A percentile compares a stretch with the other conserved stretches of the same genome.
phyloP scores from a whole-genome alignment of 371 early-diverging fungal species.

The Mortierella sp. region DNA sequence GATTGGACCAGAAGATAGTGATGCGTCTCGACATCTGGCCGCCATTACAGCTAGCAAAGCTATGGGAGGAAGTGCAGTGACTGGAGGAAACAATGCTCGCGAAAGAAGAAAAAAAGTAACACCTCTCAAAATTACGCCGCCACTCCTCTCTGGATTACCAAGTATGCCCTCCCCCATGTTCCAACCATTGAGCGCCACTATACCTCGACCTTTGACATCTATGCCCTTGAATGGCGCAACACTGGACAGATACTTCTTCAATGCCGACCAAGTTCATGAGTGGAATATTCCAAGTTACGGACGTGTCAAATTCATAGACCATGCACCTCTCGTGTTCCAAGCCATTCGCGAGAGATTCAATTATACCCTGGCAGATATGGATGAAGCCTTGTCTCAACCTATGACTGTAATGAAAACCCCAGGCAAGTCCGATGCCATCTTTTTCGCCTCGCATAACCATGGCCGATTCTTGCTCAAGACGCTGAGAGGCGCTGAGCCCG shows the following conservation, averaged over 20 bases:
- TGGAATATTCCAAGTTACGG: constrained; percentile 69
- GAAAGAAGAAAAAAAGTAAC: constrained; percentile 22
- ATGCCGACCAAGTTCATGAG: constrained; percentile 60
- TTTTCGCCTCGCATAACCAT: constrained; percentile 62
- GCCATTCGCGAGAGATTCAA: constrained; percentile 62
- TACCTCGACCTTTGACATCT: constrained; percentile 20
- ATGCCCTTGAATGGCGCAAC: neutral
- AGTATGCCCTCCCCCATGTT: constrained; percentile 48
- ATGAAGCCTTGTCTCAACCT: constrained; percentile 56
- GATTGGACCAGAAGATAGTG: constrained; percentile 7
- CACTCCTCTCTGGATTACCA: constrained; percentile 19
- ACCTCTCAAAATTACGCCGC: constrained; percentile 39
- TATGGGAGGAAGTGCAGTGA: neutral
- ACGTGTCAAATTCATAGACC: constrained; percentile 63
- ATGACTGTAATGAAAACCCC: constrained; percentile 59
- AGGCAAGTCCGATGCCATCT: constrained; percentile 69
- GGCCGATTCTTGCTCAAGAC: constrained; percentile 69
- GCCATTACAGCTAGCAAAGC: constrained; percentile 1
- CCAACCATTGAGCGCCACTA: constrained; percentile 28
- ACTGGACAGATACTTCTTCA: constrained; percentile 58
- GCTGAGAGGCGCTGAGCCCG: constrained; percentile 65
- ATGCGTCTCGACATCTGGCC: constrained; percentile 8
- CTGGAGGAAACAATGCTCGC: neutral
- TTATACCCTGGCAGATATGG: constrained; percentile 60
- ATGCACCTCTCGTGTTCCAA: constrained; percentile 66